Base-by-base conservation (phyloP, 495 filamentous ascomycete species). In the Rhizodiscina lignyota region DNA sequence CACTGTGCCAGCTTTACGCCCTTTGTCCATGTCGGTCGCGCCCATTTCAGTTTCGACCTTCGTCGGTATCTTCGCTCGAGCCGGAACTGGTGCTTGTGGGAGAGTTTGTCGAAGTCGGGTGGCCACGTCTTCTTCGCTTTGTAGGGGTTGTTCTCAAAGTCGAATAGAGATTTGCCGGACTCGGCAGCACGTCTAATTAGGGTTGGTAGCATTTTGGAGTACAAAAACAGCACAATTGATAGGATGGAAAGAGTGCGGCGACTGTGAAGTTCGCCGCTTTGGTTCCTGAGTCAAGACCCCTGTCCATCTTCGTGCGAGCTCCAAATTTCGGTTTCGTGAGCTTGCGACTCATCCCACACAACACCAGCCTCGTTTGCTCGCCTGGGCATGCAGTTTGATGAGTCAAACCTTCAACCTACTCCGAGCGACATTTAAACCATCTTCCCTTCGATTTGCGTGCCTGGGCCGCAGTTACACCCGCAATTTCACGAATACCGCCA, bases 91-190 rank as follows among this genome's bases (percentile, higher is more conserved):
- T 96, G 76, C 51, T 79, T 84, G 12, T 61, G 56, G 3, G 75
- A 72, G 33, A 99, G 69, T 49, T 80, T 77, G 33, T 60, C 59
- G 64, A 96, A 84, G 54, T 94, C 83, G 2, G 89, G 89, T 16
- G 89, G 89, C 91, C 91, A 99, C 54, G 71, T 56, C 40, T 76
- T 78, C 54, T 85, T 83, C n/a, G 82, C 77, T 52, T 71, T 74
- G 67, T 79, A 85, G 1, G 61, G 69, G 43, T 68, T 75, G 41
- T 47, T 49, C 2, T 43, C 37, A 42, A 48, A 41, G 38, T 52
- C 45, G 43, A 50, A 56, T 37, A 28, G 36, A 13, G 39, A 42
- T 3, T 31, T 21, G 15, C 6, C 13, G 24, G 8, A 8, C n/a
- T n/a, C n/a, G n/a, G n/a, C 8, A 16, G 16, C 8, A 8, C 33